Evolutionary conservation across 2,329 filamentous ascomycete genomes (phyloP).

Genomic region (Biscogniauxia mediterranea): DNA sequence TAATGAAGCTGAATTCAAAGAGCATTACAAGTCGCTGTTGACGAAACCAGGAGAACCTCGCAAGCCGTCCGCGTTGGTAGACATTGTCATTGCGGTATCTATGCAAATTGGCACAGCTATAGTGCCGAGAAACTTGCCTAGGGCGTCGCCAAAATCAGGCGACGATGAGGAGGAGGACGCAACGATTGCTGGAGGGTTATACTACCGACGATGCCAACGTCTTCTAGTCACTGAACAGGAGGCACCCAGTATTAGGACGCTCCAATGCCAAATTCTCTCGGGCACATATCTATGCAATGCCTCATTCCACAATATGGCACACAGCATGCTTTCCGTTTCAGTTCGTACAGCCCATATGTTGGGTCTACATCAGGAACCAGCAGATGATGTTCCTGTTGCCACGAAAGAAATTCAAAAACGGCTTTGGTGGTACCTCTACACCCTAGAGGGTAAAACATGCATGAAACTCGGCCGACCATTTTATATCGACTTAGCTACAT

Average conservation of each 20-base stretch:
- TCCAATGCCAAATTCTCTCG: conserved; percentile 48
- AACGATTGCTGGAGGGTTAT: conserved; percentile 43
- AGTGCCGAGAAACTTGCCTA: conserved; percentile 20
- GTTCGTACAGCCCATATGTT: conserved; percentile 46
- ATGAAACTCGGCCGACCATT: conserved; percentile 48
- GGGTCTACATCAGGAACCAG: conserved; percentile 48
- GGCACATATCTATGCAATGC: conserved; percentile 46
- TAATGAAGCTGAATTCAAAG: conserved; percentile 43
- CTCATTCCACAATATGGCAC: conserved; percentile 47
- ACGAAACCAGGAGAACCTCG: conserved; percentile 27
- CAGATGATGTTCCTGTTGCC: conserved; percentile 36
- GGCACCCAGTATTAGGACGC: conserved; percentile 44
- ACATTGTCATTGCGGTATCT: conserved; percentile 51
- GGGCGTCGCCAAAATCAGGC: conserved; percentile 13
- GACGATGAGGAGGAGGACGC: conserved; percentile 33
- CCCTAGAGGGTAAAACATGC: conserved; percentile 45
- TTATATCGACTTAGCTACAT: conserved; percentile 31
- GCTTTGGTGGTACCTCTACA: conserved; percentile 52
- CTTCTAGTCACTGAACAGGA: conserved; percentile 46
- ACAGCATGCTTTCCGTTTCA: conserved; percentile 39
- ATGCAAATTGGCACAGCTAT: conserved; percentile 45
- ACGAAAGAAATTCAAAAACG: conserved; percentile 38
- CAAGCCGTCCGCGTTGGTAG: conserved; percentile 47
- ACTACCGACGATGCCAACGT: conserved; percentile 46
- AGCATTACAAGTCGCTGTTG: conserved; percentile 44